Base-by-base conservation (phyloP, 2,329 filamentous ascomycete species). In the Ambrosiella cleistominuta region DNA sequence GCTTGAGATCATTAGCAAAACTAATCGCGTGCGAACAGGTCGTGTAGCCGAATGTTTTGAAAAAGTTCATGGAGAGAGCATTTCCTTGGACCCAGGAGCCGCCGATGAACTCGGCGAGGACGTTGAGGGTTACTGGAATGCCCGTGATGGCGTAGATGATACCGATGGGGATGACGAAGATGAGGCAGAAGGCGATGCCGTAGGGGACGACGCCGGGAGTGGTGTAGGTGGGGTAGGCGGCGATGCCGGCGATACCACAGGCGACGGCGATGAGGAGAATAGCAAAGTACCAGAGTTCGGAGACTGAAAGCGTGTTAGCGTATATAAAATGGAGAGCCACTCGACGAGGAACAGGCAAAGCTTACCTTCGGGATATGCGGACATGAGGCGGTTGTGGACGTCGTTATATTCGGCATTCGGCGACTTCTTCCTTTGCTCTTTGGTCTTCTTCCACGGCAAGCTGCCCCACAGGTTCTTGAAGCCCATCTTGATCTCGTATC, bases 121-220 rank as follows among this genome's bases (percentile, higher is more conserved):
- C 75, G 63, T 77, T 76, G 42, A 77, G 69, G 1, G 71, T 75
- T 5, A 77, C 74, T 61, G 76, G 72, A 39, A 76, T 70, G 56
- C 74, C 75, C 1, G 74, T 78, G 68, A 75, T 78, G 56, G 75
- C 74, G 64, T 73, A 74, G 65, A 77, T 72, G 60, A 78, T 75
- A 36, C 75, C 75, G 8, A 75, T 69, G 3, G 75, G 75, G 8
- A 79, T 69, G 47, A 78, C 71, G 58, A 78, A 77, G 35, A 78
- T 62, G 9, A 75, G 63, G 62, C 72, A 75, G 9, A 79, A 70
- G 0, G 68, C 68, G 13, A 79, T 66, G 42, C 74, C 74, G 62
- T 75, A 76, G 56, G 77, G 75, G 11, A 78, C 72, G 19, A 77
- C 75, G 1, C 71, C 74, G 0, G 73, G 72, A 0, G 72, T 71